A percentile compares a stretch with the other conserved stretches of the same genome.
These are phyloP conservation scores for Xylaria grammica DNA, from an alignment of 495 filamentous ascomycete genomes.

Conservation along the genomic window DNA sequence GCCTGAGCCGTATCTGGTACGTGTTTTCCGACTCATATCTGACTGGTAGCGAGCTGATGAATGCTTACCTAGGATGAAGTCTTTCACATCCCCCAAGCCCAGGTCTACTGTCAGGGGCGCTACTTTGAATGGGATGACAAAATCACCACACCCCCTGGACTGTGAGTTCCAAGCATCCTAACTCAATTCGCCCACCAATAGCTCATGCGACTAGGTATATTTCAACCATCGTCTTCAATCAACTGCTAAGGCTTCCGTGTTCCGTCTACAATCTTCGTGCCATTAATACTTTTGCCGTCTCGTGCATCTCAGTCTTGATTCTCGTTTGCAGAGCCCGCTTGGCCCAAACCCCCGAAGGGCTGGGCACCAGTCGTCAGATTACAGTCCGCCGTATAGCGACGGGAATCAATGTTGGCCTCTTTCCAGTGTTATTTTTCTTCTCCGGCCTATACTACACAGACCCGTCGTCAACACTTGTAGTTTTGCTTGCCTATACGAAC, in stretches of 20 bases:
- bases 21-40: conserved; percentile 23
- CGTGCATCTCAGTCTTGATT: conserved; percentile 24
- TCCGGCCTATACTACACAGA: conserved; percentile 94
- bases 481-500: conserved; percentile 69
- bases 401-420: conserved; percentile 80
- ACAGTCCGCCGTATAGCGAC: conserved; percentile 57
- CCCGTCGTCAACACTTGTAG: conserved; percentile 68
- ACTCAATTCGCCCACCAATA: conserved; percentile 24
- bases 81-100: conserved; percentile 93
- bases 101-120: conserved; percentile 77
- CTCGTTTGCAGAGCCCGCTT: conserved; percentile 26
- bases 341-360: not conserved
- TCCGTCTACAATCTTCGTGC: conserved; percentile 52
- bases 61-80: conserved; percentile 74
- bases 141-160: conserved; percentile 92
- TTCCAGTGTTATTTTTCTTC: conserved; percentile 95
- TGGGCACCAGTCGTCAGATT: not conserved
- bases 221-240: conserved; percentile 52
- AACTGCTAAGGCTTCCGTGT: conserved; percentile 44
- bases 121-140: conserved; percentile 91
- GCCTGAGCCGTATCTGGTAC: conserved; percentile 81
- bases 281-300: conserved; percentile 56
- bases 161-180: conserved; percentile 58
- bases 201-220: conserved; percentile 51
- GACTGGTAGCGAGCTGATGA: conserved; percentile 25